A percentile compares a stretch with the other conserved stretches of the same genome.
These are phyloP conservation scores for Crithidia sp. DNA, from an alignment of 208 protist genomes.

Conservation along the genomic window DNA sequence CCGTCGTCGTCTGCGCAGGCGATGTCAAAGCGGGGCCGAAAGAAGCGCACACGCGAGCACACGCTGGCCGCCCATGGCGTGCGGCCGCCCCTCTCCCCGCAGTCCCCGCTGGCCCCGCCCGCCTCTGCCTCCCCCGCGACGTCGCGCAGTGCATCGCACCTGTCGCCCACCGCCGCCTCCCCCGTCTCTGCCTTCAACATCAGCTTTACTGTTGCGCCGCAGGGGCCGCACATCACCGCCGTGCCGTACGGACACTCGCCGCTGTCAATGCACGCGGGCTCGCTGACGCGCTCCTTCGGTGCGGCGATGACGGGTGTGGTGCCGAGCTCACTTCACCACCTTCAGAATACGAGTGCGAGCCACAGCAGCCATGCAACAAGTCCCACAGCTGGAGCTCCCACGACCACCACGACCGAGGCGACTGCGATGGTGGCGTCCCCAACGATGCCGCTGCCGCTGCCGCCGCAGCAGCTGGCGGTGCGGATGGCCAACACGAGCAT, in stretches of 20 bases:
- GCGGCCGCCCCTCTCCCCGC: background rate
- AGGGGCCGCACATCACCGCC: background rate
- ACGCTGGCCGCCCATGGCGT: background rate
- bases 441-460: too few species aligned
- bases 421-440: too few species aligned
- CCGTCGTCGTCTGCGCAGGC: too few species aligned
- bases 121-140: background rate
- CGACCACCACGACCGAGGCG: too few species aligned
- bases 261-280: background rate
- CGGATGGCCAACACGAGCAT: background rate
- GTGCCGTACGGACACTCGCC: conserved; percentile 5
- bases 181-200: background rate
- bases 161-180: background rate
- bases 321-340: too few species aligned
- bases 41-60: background rate
- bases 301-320: background rate
- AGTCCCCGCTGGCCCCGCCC: conserved; percentile 1
- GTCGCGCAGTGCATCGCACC: background rate
- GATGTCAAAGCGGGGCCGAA: too few species aligned
- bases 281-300: conserved; percentile 3
- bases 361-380: too few species aligned
- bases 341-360: too few species aligned
- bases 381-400: too few species aligned
- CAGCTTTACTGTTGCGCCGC: background rate
- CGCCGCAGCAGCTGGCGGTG: background rate